A percentile compares a stretch with the other conserved stretches of the same genome.
Conservation (phyloP, 257 asterid genomes). For the Solanum infundibuliforme region DNA sequence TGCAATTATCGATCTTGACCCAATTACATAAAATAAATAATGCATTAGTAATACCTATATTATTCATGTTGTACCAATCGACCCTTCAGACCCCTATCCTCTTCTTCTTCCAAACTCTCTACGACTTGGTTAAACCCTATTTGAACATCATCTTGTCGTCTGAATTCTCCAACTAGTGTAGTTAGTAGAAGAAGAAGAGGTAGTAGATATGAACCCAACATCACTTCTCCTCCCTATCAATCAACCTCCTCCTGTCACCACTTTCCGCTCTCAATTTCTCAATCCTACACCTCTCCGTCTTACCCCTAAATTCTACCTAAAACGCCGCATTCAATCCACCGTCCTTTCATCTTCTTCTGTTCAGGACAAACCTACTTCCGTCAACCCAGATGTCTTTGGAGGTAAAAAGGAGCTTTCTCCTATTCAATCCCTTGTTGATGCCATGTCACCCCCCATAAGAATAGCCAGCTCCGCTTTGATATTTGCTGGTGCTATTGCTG, state of each 20-base stretch:
- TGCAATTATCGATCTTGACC: not conserved
- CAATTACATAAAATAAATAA: not conserved
- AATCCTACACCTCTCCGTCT: constrained; percentile 26
- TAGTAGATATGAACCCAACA: constrained; percentile 34
- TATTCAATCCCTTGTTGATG: constrained; percentile 60
- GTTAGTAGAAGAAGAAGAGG: not conserved
- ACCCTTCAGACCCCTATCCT: not conserved
- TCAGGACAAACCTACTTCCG: not conserved
- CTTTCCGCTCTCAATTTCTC: constrained; percentile 23
- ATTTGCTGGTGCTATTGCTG: constrained; percentile 59
- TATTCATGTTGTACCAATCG: not conserved
- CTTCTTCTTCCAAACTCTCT: not conserved
- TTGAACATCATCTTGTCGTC: not conserved
- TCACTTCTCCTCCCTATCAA: constrained; percentile 36
- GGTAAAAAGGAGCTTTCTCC: constrained; percentile 53
- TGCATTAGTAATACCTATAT: too few relatives aligned
- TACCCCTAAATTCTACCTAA: constrained; percentile 15
- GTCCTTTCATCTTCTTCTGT: constrained; percentile 21
- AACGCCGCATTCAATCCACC: constrained; percentile 13
- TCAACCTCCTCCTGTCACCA: constrained; percentile 22
- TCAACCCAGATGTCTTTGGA: constrained; percentile 52
- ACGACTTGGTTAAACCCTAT: constrained; percentile 7
- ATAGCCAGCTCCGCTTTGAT: constrained; percentile 66
- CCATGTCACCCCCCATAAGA: constrained; percentile 69
- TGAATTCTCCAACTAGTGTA: not conserved